Base-by-base conservation (phyloP, 306 rosid species). In the Prunus davidiana region DNA sequence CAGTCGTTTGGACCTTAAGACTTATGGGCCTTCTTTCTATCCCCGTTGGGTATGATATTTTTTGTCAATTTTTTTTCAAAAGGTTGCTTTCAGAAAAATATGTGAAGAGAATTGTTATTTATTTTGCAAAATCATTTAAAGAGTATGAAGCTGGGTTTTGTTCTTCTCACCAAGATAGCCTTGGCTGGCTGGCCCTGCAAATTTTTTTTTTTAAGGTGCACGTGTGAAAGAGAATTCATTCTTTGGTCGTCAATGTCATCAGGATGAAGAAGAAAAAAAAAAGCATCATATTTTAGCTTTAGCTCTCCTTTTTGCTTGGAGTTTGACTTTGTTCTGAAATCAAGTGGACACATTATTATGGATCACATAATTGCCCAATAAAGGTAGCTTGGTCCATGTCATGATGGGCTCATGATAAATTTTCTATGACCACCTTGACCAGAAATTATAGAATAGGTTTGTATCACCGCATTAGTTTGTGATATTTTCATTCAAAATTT, bases 321-420 rank as follows among this genome's bases (percentile, higher is more conserved):
- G 69, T 60, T 61, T 73, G 77, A 60, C 69, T 60, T 24, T 73
- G 76, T 73, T 73, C 68, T 58, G 1, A 58, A 73, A 73, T 57
- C 27, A 9, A 24, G 67, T 73, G 57, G 56, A 9, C 27, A 50
- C 57, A 52, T 18, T 25, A 28, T 14, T 4, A 32, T 64, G 46
- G 68, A 64, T 32, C 22, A 32, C 47, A 64, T 64, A 30, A 34
- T 64, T 64, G 68, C 20, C 67, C 28, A 62, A 27, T 25, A 25
- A 28, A 62, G 2, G 67, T 2, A 2, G n/a, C 5, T 18, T 64
- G 47, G 68, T 30, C 47, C 46, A 32, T 32, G 8, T n/a, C 61
- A 58, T 11, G 64, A 58, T 24, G 3, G 34, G 8, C 3, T 58
- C 34, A 1, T 58, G 8, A 58, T 9, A 11, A 0, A 6, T 6